These are phyloP conservation scores for Glycine latifolia DNA, from an alignment of 306 rosid species.

Conservation along the genomic window DNA sequence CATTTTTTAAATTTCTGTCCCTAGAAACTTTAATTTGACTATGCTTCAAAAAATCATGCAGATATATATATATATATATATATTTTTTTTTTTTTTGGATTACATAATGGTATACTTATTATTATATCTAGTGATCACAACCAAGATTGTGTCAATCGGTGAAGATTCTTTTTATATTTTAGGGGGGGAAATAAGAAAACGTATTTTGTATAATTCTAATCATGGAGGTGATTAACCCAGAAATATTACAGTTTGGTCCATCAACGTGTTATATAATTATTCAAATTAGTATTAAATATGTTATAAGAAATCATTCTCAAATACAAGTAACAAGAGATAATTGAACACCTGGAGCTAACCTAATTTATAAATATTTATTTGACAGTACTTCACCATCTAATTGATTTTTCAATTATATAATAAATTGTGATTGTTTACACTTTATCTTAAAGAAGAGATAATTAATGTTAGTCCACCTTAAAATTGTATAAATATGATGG, in stretches of 20 bases:
- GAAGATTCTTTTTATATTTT: background rate
- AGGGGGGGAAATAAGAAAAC: background rate
- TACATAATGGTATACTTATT: background rate
- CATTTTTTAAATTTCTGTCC: no score
- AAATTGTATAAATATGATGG: background rate
- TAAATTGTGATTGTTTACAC: slow-evolving; percentile 37
- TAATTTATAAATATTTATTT: slow-evolving; percentile 10
- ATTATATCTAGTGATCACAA: background rate
- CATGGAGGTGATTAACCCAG: background rate
- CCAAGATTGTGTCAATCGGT: background rate
- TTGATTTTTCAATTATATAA: background rate
- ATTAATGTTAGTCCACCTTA: slow-evolving; percentile 31
- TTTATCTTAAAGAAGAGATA: slow-evolving; percentile 23
- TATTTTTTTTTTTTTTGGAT: no score
- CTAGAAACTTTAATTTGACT: background rate
- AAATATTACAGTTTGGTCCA: slow-evolving; percentile 39
- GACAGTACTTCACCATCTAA: slow-evolving; percentile 18
- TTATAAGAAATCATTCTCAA: background rate
- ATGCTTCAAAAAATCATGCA: slow-evolving; percentile 1
- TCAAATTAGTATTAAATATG: slow-evolving; percentile 1
- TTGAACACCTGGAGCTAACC: slow-evolving; percentile 13
- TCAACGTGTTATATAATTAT: slow-evolving; percentile 7
- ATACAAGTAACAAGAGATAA: background rate
- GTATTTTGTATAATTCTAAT: background rate
- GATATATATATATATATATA: no score